Evolutionary conservation across 176 grass and related monocot species (phyloP).

Genomic region (Cenchrus fungigraminus): DNA sequence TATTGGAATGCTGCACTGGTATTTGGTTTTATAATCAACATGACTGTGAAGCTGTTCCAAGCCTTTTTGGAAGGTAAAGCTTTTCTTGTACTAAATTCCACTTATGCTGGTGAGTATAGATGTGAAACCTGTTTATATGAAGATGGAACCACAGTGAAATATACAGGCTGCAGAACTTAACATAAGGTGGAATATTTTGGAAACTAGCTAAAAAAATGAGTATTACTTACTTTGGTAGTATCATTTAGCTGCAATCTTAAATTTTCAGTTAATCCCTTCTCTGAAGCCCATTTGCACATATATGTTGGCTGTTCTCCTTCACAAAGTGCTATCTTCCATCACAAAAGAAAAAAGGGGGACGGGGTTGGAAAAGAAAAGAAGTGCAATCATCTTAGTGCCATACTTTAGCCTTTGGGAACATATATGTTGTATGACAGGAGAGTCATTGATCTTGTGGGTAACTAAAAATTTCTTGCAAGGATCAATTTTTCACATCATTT

Average conservation of each 20-base stretch:
- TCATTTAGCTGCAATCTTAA: background rate
- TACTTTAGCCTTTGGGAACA: background rate
- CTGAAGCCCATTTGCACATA: background rate
- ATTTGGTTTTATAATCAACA: constrained; percentile 97
- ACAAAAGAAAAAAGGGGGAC: background rate
- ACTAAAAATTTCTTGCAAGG: background rate
- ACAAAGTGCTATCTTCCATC: background rate
- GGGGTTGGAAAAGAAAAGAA: background rate
- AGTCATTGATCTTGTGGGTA: background rate
- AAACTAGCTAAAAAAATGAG: background rate
- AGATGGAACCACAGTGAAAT: background rate
- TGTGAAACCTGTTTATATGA: background rate
- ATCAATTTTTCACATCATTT: background rate
- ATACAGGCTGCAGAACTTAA: background rate
- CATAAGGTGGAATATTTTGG: background rate
- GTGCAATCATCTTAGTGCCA: background rate
- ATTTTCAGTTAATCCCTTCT: background rate
- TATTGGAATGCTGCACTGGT: constrained; percentile 85
- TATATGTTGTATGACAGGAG: background rate
- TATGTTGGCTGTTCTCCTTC: background rate
- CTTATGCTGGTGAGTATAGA: background rate
- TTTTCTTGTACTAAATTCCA: background rate
- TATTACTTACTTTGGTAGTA: background rate
- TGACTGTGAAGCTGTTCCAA: constrained; percentile 78
- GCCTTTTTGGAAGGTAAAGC: constrained; percentile 75